Conservation (phyloP, 305 asterid species). For the Andrographis paniculata region DNA sequence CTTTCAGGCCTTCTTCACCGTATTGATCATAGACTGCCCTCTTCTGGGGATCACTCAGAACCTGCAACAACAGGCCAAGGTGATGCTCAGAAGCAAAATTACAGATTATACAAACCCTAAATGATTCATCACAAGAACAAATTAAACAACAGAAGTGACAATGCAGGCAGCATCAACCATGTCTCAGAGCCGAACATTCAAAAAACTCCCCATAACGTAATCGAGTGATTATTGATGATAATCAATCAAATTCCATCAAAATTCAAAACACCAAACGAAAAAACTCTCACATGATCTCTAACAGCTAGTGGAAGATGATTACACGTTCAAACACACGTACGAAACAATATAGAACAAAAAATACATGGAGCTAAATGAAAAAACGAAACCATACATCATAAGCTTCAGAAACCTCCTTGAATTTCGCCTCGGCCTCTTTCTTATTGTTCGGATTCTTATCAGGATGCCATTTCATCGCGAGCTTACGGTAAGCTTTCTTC, state of each 20-base stretch:
- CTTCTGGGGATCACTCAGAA: slow-evolving; percentile 56
- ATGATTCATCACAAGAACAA: no score
- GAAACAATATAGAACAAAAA: no score
- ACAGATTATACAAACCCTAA: no score
- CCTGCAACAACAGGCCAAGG: no score
- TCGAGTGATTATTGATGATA: background rate
- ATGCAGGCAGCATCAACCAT: background rate
- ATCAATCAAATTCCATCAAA: slow-evolving; percentile 1
- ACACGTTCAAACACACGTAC: no score
- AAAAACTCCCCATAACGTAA: background rate
- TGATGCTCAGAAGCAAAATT: no score
- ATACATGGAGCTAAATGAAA: background rate
- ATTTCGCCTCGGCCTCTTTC: slow-evolving; percentile 87
- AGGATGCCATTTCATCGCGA: slow-evolving; percentile 52
- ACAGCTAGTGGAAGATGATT: no score
- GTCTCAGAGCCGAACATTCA: background rate
- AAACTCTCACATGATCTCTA: no score
- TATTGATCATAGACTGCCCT: slow-evolving; percentile 51
- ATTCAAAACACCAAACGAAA: background rate
- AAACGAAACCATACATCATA: slow-evolving; percentile 59
- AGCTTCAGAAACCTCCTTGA: slow-evolving; percentile 89
- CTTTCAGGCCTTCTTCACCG: slow-evolving; percentile 67
- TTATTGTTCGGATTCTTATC: slow-evolving; percentile 21
- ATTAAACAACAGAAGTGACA: no score
- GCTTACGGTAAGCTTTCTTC: slow-evolving; percentile 83